Evolutionary conservation across 2,329 filamentous ascomycete genomes (phyloP).

Genomic region (Zymoseptoria passerinii): DNA sequence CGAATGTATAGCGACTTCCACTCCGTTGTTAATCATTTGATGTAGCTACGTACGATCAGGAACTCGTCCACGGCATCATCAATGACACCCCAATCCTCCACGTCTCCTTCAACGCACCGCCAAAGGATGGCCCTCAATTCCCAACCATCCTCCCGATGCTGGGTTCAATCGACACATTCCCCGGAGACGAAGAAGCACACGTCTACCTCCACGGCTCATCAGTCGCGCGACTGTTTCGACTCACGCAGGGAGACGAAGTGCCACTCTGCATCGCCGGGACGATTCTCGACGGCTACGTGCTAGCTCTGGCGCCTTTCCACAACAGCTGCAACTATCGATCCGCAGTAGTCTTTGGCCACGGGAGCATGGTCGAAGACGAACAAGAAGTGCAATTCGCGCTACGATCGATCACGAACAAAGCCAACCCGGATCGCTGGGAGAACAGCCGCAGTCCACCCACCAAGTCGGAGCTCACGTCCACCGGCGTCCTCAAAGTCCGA

Average conservation of each 20-base stretch:
- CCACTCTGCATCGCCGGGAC: constrained; percentile 66
- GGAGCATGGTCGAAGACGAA: constrained; percentile 59
- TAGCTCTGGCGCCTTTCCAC: constrained; percentile 68
- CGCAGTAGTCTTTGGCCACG: constrained; percentile 68
- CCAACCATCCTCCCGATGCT: constrained; percentile 78
- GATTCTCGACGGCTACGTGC: constrained; percentile 69
- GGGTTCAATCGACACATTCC: constrained; percentile 69
- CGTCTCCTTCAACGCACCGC: constrained; percentile 62
- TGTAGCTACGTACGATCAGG: constrained; percentile 61
- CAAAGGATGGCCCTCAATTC: constrained; percentile 50
- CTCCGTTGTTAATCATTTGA: too few relatives aligned
- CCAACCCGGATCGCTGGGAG: constrained; percentile 61
- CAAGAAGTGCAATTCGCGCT: constrained; percentile 72
- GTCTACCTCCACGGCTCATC: constrained; percentile 82
- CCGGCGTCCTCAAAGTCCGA: constrained; percentile 60
- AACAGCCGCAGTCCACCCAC: constrained; percentile 63
- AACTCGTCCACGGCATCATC: constrained; percentile 66
- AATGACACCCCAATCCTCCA: constrained; percentile 68
- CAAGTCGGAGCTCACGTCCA: constrained; percentile 64
- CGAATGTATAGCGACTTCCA: too few relatives aligned
- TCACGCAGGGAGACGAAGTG: constrained; percentile 43
- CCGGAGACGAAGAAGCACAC: constrained; percentile 56
- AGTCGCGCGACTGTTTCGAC: constrained; percentile 65
- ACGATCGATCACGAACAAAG: constrained; percentile 65
- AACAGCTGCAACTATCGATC: constrained; percentile 81